Evolutionary conservation across 1,284 basidiomycete genomes (phyloP).

Genomic region (Somion occarium): DNA sequence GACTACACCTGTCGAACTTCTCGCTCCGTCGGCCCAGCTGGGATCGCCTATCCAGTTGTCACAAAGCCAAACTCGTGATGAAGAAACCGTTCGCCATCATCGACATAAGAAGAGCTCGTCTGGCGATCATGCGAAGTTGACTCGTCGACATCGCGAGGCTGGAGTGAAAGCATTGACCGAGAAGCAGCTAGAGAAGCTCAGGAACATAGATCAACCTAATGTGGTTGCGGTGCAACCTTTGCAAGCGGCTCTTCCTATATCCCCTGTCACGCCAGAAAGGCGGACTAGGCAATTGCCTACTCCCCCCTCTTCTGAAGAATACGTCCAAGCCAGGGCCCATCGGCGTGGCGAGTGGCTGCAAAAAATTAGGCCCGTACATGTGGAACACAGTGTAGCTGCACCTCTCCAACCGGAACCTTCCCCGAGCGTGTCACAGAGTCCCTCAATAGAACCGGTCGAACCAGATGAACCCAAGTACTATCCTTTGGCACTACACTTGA

Average conservation of each 20-base stretch:
- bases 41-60: slow-evolving; percentile 17
- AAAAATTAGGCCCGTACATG: slow-evolving; percentile 30
- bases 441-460: slow-evolving; percentile 7
- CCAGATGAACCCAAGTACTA: slow-evolving; percentile 37
- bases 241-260: background rate
- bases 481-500: slow-evolving; percentile 48
- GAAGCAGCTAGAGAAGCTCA: slow-evolving; percentile 26
- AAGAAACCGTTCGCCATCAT: slow-evolving; percentile 4
- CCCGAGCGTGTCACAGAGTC: background rate
- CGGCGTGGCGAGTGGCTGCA: slow-evolving; percentile 38
- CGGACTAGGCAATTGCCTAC: slow-evolving; percentile 9
- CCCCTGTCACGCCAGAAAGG: background rate
- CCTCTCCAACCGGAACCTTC: slow-evolving; percentile 15
- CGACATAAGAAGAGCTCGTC: slow-evolving; percentile 4
- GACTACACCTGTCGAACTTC: background rate
- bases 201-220: slow-evolving; percentile 5
- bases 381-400: slow-evolving; percentile 9
- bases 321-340: slow-evolving; percentile 33
- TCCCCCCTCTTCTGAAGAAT: slow-evolving; percentile 33
- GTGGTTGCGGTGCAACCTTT: background rate
- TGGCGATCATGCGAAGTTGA: slow-evolving; percentile 13
- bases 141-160: slow-evolving; percentile 14
- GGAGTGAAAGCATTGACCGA: slow-evolving; percentile 26
- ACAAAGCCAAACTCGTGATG: slow-evolving; percentile 7
- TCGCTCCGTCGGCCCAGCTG: slow-evolving; percentile 1